phyloP scores from a whole-genome alignment of 352 stramenopile genomes.

The Thraustochytrium striatum region DNA sequence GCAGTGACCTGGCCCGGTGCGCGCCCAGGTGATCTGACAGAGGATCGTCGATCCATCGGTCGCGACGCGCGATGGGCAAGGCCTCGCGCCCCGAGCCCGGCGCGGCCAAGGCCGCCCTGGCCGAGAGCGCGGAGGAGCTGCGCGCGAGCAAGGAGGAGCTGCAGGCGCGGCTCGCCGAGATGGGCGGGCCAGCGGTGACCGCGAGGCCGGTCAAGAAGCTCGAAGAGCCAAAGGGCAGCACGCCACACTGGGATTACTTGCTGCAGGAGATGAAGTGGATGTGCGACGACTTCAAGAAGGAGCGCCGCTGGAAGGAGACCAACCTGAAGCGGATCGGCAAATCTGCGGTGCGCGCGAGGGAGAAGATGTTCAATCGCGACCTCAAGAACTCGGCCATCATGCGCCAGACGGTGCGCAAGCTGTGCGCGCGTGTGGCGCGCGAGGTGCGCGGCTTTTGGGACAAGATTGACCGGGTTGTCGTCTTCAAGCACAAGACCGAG shows the following conservation, averaged over 20 bases:
- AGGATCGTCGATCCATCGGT: no score
- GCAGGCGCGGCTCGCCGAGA: neutral
- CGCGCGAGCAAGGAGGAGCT: no score
- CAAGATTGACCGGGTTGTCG: constrained; percentile 96
- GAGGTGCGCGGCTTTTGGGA: constrained; percentile 89
- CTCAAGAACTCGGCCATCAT: constrained; percentile 11
- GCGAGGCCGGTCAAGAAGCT: neutral
- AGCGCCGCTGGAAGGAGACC: constrained; percentile 75
- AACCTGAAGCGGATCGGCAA: constrained; percentile 68
- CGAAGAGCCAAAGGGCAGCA: neutral
- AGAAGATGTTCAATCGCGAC: constrained; percentile 41
- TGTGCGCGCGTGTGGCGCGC: constrained; percentile 66
- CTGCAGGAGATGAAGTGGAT: constrained; percentile 75
- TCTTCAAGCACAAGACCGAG: constrained; percentile 86
- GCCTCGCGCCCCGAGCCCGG: no score
- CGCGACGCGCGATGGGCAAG: no score
- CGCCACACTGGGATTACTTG: constrained; percentile 52
- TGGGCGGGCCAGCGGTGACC: neutral
- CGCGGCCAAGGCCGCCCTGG: no score
- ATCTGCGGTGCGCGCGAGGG: constrained; percentile 61
- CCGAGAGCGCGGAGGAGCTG: no score
- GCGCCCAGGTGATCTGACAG: no score
- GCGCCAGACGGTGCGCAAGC: constrained; percentile 34
- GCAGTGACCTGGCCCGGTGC: no score
- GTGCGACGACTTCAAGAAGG: constrained; percentile 80